Percentiles rank a stretch among this genome's conserved stretches.
phyloP scores from a whole-genome alignment of 2,329 filamentous ascomycete genomes.

The Cladosporium sp. region DNA sequence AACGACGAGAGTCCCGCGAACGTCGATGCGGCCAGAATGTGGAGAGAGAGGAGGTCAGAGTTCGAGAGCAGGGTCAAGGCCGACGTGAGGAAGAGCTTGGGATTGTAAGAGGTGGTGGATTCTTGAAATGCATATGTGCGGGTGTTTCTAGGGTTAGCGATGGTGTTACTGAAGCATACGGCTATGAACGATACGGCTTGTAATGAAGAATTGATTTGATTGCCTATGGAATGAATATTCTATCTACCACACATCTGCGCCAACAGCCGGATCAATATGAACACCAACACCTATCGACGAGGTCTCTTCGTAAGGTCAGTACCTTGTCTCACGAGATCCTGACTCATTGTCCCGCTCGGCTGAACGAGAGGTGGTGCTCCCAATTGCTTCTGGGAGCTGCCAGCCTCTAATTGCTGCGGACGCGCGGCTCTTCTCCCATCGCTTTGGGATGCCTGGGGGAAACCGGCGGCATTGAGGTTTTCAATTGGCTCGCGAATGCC shows the following conservation, averaged over 20 bases:
- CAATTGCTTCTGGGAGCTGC: background rate
- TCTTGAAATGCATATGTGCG: background rate
- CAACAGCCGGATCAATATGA: background rate
- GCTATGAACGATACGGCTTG: background rate
- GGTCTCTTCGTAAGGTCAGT: background rate
- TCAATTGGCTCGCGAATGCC: no score
- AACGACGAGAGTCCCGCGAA: constrained; percentile 97
- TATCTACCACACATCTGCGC: no score
- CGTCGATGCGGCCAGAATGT: constrained; percentile 94
- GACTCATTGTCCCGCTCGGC: background rate
- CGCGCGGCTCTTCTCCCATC: no score
- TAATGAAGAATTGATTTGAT: background rate
- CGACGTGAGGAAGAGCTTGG: constrained; percentile 74
- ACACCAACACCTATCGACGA: background rate
- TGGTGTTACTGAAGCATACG: constrained; percentile 4
- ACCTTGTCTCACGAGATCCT: constrained; percentile 3
- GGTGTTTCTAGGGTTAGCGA: constrained; percentile 7
- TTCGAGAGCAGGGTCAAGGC: constrained; percentile 85
- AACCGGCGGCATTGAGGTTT: no score
- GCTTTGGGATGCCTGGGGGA: no score
- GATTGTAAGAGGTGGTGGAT: constrained; percentile 51
- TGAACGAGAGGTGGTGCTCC: background rate
- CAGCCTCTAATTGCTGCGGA: background rate
- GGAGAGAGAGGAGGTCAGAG: constrained; percentile 76
- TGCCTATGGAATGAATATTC: no score